A percentile compares a stretch with the other conserved stretches of the same genome.
Conservation (phyloP, 1,139 yeast species). For the Kurtzmaniella natalensis region DNA sequence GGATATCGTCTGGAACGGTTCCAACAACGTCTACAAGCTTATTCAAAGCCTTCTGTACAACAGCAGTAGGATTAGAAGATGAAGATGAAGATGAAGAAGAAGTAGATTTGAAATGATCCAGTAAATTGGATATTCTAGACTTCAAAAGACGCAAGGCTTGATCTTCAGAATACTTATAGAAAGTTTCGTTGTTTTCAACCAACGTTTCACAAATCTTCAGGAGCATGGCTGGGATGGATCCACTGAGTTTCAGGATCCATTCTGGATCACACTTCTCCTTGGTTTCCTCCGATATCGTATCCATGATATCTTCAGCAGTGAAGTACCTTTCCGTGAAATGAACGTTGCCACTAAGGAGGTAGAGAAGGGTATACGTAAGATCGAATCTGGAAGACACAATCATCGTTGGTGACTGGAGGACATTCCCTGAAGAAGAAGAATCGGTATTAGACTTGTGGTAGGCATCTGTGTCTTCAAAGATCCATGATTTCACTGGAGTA, state of each 20-base stretch:
- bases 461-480: constrained; percentile 21
- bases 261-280: not conserved
- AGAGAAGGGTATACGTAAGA: constrained; percentile 35
- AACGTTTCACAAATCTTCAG: constrained; percentile 39
- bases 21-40: constrained; percentile 7
- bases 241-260: constrained; percentile 15
- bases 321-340: constrained; percentile 31
- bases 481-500: constrained; percentile 31
- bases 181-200: constrained; percentile 44
- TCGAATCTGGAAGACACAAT: constrained; percentile 42
- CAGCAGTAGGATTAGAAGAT: constrained; percentile 1
- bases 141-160: constrained; percentile 31
- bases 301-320: constrained; percentile 47
- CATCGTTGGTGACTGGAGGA: constrained; percentile 33
- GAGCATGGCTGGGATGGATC: constrained; percentile 20
- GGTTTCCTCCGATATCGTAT: constrained; percentile 23
- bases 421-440: constrained; percentile 17
- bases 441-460: no score
- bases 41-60: constrained; percentile 5
- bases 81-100: no score
- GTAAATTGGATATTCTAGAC: constrained; percentile 12
- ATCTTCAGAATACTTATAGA: constrained; percentile 38
- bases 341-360: constrained; percentile 29
- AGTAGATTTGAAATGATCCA: not conserved
- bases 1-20: constrained; percentile 25